A percentile compares a stretch with the other conserved stretches of the same genome.
phyloP scores from a whole-genome alignment of 2,329 filamentous ascomycete species.

The Monosporascus sp. region DNA sequence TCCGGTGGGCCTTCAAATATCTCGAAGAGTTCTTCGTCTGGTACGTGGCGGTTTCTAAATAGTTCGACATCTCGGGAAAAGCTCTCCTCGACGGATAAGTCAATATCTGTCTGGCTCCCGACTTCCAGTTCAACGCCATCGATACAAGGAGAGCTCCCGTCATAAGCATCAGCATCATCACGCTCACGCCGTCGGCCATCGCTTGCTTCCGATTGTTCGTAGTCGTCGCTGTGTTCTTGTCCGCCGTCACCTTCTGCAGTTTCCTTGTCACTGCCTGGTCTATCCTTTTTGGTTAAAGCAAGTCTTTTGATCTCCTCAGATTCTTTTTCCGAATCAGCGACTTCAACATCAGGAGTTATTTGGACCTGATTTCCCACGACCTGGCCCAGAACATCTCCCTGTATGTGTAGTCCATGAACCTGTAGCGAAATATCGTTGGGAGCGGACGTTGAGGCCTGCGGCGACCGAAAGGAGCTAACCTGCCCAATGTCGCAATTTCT shows the following conservation, averaged over 20 bases:
- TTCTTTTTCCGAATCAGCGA: background rate
- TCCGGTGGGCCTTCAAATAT: constrained; percentile 12
- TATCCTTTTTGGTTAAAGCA: background rate
- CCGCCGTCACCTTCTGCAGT: no score
- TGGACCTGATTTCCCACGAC: background rate
- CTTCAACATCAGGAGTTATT: background rate
- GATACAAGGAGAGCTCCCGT: background rate
- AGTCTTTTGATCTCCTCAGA: background rate
- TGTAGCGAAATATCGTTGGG: background rate
- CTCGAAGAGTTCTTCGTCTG: constrained; percentile 7
- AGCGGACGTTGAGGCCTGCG: background rate
- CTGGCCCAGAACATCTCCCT: background rate
- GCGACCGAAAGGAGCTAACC: background rate
- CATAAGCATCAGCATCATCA: background rate
- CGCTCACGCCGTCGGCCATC: background rate
- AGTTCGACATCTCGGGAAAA: constrained; percentile 18
- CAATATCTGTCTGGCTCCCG: constrained; percentile 4
- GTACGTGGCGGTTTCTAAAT: constrained; percentile 11
- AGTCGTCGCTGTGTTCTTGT: no score
- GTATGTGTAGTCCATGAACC: background rate
- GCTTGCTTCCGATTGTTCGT: background rate
- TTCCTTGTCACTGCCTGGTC: background rate
- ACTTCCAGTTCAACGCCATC: constrained; percentile 9
- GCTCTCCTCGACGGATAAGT: constrained; percentile 9
- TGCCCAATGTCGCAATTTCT: background rate